These are phyloP conservation scores for Termitomyces sp. DNA, from an alignment of 768 basidiomycete genomes.

Conservation along the genomic window DNA sequence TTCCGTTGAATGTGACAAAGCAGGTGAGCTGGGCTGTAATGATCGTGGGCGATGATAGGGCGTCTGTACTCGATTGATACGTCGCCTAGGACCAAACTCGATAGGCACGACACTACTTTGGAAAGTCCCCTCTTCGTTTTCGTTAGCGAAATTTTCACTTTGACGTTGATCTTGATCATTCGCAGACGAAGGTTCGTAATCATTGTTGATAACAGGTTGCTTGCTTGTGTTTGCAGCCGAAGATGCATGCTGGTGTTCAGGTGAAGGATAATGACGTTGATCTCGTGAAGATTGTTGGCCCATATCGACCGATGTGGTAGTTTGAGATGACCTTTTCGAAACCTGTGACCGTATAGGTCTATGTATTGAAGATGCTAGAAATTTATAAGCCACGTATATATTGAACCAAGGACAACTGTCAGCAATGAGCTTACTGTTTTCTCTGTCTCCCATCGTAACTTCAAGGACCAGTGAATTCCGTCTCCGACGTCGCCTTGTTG, in stretches of 20 bases:
- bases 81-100: not conserved
- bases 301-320: not conserved
- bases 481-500: not conserved
- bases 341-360: not conserved
- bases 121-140: not conserved
- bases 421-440: not conserved
- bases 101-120: not conserved
- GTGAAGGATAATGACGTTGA: not conserved
- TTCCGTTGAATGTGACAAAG: slow-evolving; percentile 32
- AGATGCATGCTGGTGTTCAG: not conserved
- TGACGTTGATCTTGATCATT: not conserved
- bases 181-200: not conserved
- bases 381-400: not conserved
- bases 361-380: not conserved
- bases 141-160: not conserved
- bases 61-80: slow-evolving; percentile 3
- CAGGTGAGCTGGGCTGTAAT: not conserved
- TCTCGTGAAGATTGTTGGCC: not conserved
- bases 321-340: not conserved
- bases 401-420: not conserved
- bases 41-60: slow-evolving; percentile 1
- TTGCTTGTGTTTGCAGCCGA: not conserved
- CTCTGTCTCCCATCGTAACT: not conserved
- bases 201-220: not conserved
- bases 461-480: not conserved